These are phyloP conservation scores for Paxillus involutus DNA, from an alignment of 768 basidiomycete genomes.

Conservation along the genomic window DNA sequence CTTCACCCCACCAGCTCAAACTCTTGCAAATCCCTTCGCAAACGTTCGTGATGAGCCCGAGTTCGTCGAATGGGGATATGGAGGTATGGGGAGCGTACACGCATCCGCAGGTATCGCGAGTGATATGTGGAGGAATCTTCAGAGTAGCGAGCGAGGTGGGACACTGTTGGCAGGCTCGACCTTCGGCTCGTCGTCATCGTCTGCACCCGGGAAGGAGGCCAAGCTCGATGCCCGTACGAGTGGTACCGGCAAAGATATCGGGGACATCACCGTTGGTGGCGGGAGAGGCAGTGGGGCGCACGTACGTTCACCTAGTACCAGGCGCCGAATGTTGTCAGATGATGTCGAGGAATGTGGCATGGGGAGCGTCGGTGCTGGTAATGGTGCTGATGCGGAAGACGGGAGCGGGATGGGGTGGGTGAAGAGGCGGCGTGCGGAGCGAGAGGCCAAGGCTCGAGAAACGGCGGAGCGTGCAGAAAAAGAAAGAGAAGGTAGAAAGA, in stretches of 20 bases:
- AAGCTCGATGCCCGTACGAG: background rate
- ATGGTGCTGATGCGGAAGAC: slow-evolving; percentile 60
- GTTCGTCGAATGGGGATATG: slow-evolving; percentile 93
- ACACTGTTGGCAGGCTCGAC: slow-evolving; percentile 20
- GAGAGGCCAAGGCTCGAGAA: slow-evolving; percentile 38
- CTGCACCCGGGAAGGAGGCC: background rate
- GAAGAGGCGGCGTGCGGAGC: slow-evolving; percentile 59
- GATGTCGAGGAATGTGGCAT: slow-evolving; percentile 25
- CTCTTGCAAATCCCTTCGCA: slow-evolving; percentile 58
- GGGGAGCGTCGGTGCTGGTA: slow-evolving; percentile 22
- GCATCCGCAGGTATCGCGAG: slow-evolving; percentile 27
- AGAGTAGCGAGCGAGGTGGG: slow-evolving; percentile 26
- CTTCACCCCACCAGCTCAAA: slow-evolving; percentile 19
- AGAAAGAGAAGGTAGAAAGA: slow-evolving; percentile 20
- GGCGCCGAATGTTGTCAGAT: slow-evolving; percentile 19
- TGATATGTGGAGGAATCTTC: slow-evolving; percentile 28
- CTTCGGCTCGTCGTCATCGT: background rate
- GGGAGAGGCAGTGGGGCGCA: slow-evolving; percentile 10
- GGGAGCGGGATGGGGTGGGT: slow-evolving; percentile 90
- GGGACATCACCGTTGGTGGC: slow-evolving; percentile 21
- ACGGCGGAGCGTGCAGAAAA: slow-evolving; percentile 10
- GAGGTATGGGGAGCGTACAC: slow-evolving; percentile 70
- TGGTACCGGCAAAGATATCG: slow-evolving; percentile 29
- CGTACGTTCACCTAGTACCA: slow-evolving; percentile 10
- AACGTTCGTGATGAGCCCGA: slow-evolving; percentile 66